phyloP scores from a whole-genome alignment of 1,284 basidiomycete species.

The Cutaneotrichosporon cutaneum region DNA sequence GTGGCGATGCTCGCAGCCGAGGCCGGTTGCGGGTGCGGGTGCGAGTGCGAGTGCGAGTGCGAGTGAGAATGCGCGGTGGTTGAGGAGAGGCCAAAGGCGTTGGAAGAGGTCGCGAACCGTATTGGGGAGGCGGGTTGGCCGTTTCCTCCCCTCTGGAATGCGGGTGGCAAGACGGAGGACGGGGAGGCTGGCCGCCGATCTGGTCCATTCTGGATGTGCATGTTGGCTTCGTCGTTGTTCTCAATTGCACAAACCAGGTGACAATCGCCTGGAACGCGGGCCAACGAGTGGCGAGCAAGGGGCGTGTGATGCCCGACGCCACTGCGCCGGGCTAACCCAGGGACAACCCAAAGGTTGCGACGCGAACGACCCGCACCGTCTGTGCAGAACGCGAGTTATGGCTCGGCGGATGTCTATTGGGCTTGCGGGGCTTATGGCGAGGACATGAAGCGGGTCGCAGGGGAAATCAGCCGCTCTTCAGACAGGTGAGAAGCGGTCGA shows the following conservation, averaged over 20 bases:
- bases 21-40: neutral
- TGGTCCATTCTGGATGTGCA: neutral
- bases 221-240: neutral
- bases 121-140: constrained; percentile 4
- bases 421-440: too few species aligned
- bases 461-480: neutral
- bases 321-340: neutral
- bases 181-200: constrained; percentile 11
- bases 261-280: too few species aligned
- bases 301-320: neutral
- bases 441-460: neutral
- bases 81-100: constrained; percentile 41
- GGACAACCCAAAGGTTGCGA: neutral
- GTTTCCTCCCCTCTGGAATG: neutral
- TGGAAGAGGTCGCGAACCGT: constrained; percentile 39
- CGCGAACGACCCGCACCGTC: neutral
- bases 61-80: neutral
- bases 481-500: neutral
- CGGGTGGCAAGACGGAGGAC: constrained; percentile 6
- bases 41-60: constrained; percentile 12
- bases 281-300: neutral
- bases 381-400: neutral
- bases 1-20: neutral
- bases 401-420: too few species aligned
- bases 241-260: neutral